Conservation (phyloP, 2,329 filamentous ascomycete genomes). For the Corinectria fuckeliana region DNA sequence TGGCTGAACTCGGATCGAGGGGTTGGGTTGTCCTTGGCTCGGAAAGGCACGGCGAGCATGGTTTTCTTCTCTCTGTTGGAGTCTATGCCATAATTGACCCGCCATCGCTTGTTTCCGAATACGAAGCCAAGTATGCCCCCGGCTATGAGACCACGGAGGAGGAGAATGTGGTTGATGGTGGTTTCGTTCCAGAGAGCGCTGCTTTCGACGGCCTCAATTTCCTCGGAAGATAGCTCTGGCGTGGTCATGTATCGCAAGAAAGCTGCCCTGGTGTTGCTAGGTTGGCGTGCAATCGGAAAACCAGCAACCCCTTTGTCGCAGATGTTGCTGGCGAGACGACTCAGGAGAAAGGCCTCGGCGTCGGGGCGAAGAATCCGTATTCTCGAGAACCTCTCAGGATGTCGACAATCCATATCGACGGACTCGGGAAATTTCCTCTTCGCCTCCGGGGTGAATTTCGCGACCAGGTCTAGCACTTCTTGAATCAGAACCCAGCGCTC, state of each 20-base stretch:
- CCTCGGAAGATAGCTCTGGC: conserved; percentile 27
- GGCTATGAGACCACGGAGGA: conserved; percentile 63
- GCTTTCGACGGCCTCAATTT: conserved; percentile 46
- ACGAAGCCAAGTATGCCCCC: conserved; percentile 60
- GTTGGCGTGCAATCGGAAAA: conserved; percentile 50
- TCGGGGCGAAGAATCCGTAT: conserved; percentile 19
- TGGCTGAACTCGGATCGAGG: background rate
- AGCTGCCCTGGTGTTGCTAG: conserved; percentile 36
- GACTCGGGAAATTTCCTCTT: background rate
- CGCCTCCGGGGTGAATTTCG: background rate
- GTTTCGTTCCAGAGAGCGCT: conserved; percentile 45
- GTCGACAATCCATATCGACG: background rate
- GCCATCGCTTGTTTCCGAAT: conserved; percentile 65
- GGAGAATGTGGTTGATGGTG: conserved; percentile 47
- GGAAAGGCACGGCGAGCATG: background rate
- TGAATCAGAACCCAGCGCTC: conserved; percentile 64
- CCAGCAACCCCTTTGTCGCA: conserved; percentile 49
- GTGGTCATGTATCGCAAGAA: conserved; percentile 54
- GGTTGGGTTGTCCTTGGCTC: background rate
- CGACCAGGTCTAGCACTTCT: conserved; percentile 23
- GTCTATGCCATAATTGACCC: conserved; percentile 57
- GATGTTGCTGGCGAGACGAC: conserved; percentile 46
- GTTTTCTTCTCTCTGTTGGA: background rate
- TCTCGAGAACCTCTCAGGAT: background rate
- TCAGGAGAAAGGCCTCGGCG: conserved; percentile 41